Evolutionary conservation across 805 yeast genomes (phyloP), one percentile per base, ranked within the genome.

Genomic region (Saturnispora sekii): DNA sequence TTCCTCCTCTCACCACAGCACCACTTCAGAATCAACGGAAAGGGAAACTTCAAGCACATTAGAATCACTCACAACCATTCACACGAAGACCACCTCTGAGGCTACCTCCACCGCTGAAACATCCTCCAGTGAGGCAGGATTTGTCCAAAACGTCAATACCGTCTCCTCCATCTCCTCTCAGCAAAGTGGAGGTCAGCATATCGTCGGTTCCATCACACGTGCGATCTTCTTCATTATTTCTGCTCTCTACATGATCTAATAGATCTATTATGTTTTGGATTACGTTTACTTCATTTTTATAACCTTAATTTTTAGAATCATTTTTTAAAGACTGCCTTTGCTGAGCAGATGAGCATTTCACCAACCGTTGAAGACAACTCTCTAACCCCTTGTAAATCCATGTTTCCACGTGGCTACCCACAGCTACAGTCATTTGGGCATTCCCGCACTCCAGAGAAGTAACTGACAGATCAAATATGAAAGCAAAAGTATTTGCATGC

Each of bases 111-210:
- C 29, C 31, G 40, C 42, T 8, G 26, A 4, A 8, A 21, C 26
- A 6, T 11, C 17, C n/a, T 14, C 15, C 10, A 32, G 30, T 5
- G 1, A 4, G 28, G 9, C n/a, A 12, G 41, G 41, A 10, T 43
- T 43, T 43, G 37, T 43, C 15, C 45, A 43, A 32, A 36, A 43
- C 16, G 38, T 41, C 28, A 33, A 33, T 26, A 21, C 21, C 10
- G 45, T 36, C 32, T 36, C 40, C 6, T 36, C 45, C 11, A 28
- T 35, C 33, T 14, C 29, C 4, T 17, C 26, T 14, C 16, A 33
- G 6, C 15, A 21, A 16, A 43, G 29, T 32, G 14, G 17, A 15
- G 41, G 21, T 37, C 31, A 9, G 2, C 28, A 18, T 30, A 29
- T 40, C n/a, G 17, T 11, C 11, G 17, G 32, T 8, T 43, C 49